Conservation (phyloP, 1,284 basidiomycete genomes). For the Paramarasmius palmivorus region DNA sequence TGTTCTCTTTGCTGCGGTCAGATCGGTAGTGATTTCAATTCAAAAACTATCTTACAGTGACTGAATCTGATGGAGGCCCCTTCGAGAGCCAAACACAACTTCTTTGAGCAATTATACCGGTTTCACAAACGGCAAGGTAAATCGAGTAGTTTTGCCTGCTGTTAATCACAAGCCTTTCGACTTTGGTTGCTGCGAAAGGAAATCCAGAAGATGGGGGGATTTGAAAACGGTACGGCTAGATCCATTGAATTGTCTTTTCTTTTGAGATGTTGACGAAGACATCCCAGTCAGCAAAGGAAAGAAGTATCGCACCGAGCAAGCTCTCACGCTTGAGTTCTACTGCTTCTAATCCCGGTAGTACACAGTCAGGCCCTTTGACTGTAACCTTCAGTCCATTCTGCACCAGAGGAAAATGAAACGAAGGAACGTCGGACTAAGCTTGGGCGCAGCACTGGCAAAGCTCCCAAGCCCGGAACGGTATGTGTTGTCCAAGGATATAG, state of each 20-base stretch:
- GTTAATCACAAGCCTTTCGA: slow-evolving; percentile 93
- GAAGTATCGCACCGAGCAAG: slow-evolving; percentile 65
- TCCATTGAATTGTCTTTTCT: slow-evolving; percentile 24
- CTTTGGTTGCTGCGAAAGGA: slow-evolving; percentile 93
- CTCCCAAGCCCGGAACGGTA: slow-evolving; percentile 38
- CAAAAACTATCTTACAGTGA: slow-evolving; percentile 91
- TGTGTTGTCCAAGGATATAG: neutral
- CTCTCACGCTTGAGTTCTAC: slow-evolving; percentile 37
- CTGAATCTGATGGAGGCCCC: slow-evolving; percentile 98
- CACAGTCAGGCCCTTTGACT: slow-evolving; percentile 71
- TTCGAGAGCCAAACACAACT: slow-evolving; percentile 95
- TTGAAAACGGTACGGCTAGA: slow-evolving; percentile 66
- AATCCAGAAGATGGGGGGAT: slow-evolving; percentile 87
- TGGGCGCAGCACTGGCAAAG: slow-evolving; percentile 44
- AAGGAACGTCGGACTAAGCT: slow-evolving; percentile 42
- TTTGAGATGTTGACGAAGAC: slow-evolving; percentile 17
- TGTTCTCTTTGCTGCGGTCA: slow-evolving; percentile 28
- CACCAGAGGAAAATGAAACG: slow-evolving; percentile 65
- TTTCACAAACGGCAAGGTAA: slow-evolving; percentile 91
- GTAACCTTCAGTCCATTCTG: slow-evolving; percentile 75
- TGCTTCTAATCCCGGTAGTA: slow-evolving; percentile 41
- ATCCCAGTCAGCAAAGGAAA: slow-evolving; percentile 69
- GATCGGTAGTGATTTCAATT: slow-evolving; percentile 81
- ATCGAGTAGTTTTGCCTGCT: slow-evolving; percentile 85
- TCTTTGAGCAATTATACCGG: slow-evolving; percentile 93